Percentiles rank a stretch among this genome's conserved stretches.
Conservation (phyloP, 2,329 filamentous ascomycete species). For the Beauveria australis region DNA sequence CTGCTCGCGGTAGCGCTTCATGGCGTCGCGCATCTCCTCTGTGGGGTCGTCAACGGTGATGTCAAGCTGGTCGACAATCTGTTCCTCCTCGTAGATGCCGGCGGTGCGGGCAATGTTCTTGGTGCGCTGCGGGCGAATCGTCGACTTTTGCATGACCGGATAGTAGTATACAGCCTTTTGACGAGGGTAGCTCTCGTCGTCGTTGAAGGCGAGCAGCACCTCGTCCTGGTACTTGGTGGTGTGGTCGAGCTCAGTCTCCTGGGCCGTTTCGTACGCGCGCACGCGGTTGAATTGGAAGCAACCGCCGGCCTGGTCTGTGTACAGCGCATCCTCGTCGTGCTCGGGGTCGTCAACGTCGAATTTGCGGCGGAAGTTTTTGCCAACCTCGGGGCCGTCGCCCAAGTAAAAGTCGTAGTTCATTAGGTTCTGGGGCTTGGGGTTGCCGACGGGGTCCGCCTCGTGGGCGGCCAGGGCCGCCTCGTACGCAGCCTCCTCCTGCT, state of each 20-base stretch:
- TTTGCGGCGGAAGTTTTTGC: constrained; percentile 49
- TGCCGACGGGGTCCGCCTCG: constrained; percentile 47
- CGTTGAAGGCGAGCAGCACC: constrained; percentile 50
- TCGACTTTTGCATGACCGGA: constrained; percentile 56
- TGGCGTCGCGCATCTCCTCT: constrained; percentile 43
- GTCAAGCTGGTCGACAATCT: constrained; percentile 48
- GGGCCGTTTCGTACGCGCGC: constrained; percentile 56
- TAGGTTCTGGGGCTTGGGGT: constrained; percentile 47
- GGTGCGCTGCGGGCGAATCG: constrained; percentile 53
- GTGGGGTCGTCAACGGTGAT: constrained; percentile 47
- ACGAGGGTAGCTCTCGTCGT: constrained; percentile 40
- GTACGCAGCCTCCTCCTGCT: constrained; percentile 45
- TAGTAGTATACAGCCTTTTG: constrained; percentile 60
- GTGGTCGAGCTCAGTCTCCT: constrained; percentile 48
- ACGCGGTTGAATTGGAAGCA: constrained; percentile 55
- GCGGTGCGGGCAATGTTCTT: constrained; percentile 53
- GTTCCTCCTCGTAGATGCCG: constrained; percentile 39
- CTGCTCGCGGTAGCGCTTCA: constrained; percentile 44
- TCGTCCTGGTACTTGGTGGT: constrained; percentile 56
- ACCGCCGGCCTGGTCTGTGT: constrained; percentile 41
- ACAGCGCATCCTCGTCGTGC: constrained; percentile 44
- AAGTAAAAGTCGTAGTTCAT: constrained; percentile 64
- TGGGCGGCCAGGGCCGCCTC: constrained; percentile 43
- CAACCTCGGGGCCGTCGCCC: constrained; percentile 37
- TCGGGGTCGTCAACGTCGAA: constrained; percentile 51